Evolutionary conservation across 2,329 filamentous ascomycete genomes (phyloP), one percentile per base, ranked within the genome.

Genomic region (Escovopsis weberi): DNA sequence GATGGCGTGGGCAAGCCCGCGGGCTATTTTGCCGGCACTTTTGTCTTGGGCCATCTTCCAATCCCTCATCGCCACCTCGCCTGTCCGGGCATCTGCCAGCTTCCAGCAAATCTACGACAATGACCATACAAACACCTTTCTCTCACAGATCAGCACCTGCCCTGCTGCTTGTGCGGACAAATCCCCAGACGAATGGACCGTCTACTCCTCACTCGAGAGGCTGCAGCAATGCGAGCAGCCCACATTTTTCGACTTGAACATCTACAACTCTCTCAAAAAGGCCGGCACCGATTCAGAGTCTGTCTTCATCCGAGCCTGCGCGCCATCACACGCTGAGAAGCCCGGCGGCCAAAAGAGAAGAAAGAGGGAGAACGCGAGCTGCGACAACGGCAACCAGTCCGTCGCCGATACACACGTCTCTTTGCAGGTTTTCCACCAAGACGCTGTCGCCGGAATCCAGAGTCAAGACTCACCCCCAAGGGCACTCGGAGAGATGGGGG

Each of bases 271-370:
- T 2, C 18, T 40, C 18, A 6, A 23, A 23, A 36, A 40, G 33
- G 33, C 39, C 26, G 23, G 26, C 15, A 26, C 38, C 18, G 40
- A 33, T 6, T 26, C 42, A 2, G 28, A 32, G 4, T 32, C 28
- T 11, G 38, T 43, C 12, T 11, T 43, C n/a, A 43, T 40, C 33
- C 42, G 42, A n/a, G 33, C 33, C 23, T 43, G 42, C 10, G 39
- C 42, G 10, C 28, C 28, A 32, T 26, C 28, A 40, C 12, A 7
- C 28, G 15, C 7, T 11, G 28, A 4, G 11, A 11, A 32, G 8
- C 11, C 28, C 2, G 15, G 7, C 10, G 33, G 18, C 3, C 38
- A 19, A 3, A 11, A 40, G 15, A 32, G 28, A 32, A 32, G 10
- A 30, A 40, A 34, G 26, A 40, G 38, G 12, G 30, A 40, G 8